Conservation (phyloP, 2,329 filamentous ascomycete species). For the Aspergillus cejpii region DNA sequence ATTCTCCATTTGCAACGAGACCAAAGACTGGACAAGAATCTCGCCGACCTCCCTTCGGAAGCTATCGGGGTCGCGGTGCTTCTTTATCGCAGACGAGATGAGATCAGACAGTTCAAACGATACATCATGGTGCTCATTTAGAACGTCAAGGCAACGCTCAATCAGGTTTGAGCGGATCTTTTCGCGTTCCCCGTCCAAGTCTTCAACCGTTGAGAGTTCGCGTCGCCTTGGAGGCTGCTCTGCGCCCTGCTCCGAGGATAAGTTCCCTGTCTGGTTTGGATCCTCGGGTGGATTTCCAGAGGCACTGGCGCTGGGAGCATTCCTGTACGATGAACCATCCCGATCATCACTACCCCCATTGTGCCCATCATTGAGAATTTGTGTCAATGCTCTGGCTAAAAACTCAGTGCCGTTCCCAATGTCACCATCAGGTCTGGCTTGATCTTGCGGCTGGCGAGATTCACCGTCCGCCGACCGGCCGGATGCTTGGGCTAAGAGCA, state of each 20-base stretch:
- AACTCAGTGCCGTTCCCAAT: conserved; percentile 31
- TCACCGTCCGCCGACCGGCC: conserved; percentile 22
- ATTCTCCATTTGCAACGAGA: conserved; percentile 57
- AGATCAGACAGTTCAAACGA: conserved; percentile 89
- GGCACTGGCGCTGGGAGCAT: conserved; percentile 11
- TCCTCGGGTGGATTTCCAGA: conserved; percentile 18
- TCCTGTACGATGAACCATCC: conserved; percentile 20
- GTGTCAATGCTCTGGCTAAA: conserved; percentile 40
- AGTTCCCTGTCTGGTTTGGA: conserved; percentile 16
- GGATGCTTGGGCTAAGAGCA: conserved; percentile 31
- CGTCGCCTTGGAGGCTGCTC: conserved; percentile 26
- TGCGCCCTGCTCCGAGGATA: conserved; percentile 16
- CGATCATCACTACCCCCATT: conserved; percentile 20
- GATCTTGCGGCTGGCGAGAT: conserved; percentile 17
- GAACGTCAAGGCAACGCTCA: conserved; percentile 81
- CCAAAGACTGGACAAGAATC: conserved; percentile 75
- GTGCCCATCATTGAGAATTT: conserved; percentile 34
- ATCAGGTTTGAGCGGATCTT: conserved; percentile 71
- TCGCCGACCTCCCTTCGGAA: conserved; percentile 68
- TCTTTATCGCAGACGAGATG: conserved; percentile 64
- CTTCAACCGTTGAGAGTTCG: conserved; percentile 57
- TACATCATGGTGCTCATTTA: conserved; percentile 77
- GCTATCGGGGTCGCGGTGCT: conserved; percentile 53
- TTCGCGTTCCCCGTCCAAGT: conserved; percentile 68
- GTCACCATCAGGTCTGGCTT: conserved; percentile 21